Evolutionary conservation across 2,329 filamentous ascomycete genomes (phyloP).

Genomic region (Claviceps arundinis): DNA sequence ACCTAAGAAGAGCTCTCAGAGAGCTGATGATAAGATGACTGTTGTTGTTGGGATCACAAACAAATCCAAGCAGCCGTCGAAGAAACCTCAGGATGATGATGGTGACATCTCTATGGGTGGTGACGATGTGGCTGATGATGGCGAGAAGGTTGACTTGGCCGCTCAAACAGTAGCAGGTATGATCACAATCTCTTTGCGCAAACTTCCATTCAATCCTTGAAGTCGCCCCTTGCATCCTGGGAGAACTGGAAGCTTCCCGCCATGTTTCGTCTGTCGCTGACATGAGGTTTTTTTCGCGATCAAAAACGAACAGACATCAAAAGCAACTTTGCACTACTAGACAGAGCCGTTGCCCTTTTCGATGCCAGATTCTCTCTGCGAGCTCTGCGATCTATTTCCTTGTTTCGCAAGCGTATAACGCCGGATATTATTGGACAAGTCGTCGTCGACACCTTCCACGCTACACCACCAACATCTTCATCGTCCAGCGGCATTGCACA

Average conservation of each 20-base stretch:
- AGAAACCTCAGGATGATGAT: conserved; percentile 45
- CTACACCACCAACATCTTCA: conserved; percentile 26
- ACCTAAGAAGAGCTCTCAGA: conserved; percentile 46
- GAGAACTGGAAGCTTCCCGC: not conserved
- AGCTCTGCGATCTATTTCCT: conserved; percentile 88
- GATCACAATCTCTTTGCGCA: conserved; percentile 8
- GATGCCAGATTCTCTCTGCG: conserved; percentile 91
- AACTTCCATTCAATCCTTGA: too few relatives aligned
- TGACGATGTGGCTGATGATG: conserved; percentile 38
- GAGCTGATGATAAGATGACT: conserved; percentile 71
- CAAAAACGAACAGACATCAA: conserved; percentile 60
- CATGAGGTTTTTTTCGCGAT: conserved; percentile 6
- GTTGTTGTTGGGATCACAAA: conserved; percentile 67
- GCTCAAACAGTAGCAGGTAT: conserved; percentile 48
- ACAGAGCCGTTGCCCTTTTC: conserved; percentile 83
- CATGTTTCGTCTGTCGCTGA: not conserved
- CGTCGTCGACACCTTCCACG: conserved; percentile 67
- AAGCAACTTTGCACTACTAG: conserved; percentile 81
- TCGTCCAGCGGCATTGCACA: conserved; percentile 51
- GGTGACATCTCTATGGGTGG: conserved; percentile 62
- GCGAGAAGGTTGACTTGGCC: conserved; percentile 46
- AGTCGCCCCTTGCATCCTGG: not conserved
- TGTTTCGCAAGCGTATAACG: conserved; percentile 80
- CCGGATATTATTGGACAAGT: conserved; percentile 69
- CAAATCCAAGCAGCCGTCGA: conserved; percentile 43